These are phyloP conservation scores for Pistacia vera DNA, from an alignment of 345 rosid genomes.

Conservation along the genomic window DNA sequence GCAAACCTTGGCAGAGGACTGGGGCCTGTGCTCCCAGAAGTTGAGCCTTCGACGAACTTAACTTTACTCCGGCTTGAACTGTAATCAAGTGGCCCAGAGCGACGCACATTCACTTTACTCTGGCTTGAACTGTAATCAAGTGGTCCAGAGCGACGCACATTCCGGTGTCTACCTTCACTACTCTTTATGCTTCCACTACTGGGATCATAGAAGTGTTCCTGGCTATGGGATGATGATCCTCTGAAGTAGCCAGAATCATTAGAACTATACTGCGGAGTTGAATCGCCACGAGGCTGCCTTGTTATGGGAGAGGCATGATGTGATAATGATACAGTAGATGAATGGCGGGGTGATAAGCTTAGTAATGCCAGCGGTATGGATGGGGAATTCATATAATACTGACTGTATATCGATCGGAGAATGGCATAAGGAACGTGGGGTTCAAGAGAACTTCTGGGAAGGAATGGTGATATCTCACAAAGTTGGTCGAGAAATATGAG, in stretches of 20 bases:
- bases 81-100: constrained; percentile 94
- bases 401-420: constrained; percentile 86
- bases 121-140: constrained; percentile 86
- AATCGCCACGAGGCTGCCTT: constrained; percentile 66
- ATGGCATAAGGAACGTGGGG: constrained; percentile 78
- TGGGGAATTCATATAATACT: constrained; percentile 80
- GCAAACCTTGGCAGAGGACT: constrained; percentile 93
- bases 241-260: constrained; percentile 72
- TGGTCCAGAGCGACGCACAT: constrained; percentile 89
- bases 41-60: constrained; percentile 61
- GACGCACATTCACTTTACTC: constrained; percentile 72
- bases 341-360: constrained; percentile 67
- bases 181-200: constrained; percentile 50
- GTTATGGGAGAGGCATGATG: constrained; percentile 77
- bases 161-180: constrained; percentile 51
- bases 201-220: constrained; percentile 54
- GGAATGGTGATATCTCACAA: constrained; percentile 88
- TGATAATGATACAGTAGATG: constrained; percentile 68
- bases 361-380: constrained; percentile 53
- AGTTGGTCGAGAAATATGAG: constrained; percentile 95
- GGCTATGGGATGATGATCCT: constrained; percentile 78
- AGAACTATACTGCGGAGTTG: constrained; percentile 66
- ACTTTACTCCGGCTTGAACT: constrained; percentile 80
- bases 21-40: constrained; percentile 79
- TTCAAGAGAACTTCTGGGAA: constrained; percentile 91